Percentiles rank a stretch among this genome's conserved stretches.
Evolutionary conservation across 1,284 basidiomycete genomes (phyloP).

Genomic region (Boletellus deceptivus): DNA sequence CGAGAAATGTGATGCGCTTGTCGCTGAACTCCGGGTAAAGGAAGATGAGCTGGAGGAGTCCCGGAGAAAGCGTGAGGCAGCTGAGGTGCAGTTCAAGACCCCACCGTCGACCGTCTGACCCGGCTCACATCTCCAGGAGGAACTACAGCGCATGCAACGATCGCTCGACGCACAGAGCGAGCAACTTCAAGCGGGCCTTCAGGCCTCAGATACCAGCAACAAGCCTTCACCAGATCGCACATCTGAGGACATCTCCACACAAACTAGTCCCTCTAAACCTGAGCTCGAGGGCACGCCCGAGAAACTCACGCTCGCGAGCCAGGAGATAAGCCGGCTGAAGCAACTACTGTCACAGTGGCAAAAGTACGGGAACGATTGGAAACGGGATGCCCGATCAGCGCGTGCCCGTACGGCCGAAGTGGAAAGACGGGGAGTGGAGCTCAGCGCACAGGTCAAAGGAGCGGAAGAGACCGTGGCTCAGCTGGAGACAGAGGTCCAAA

Average conservation of each 20-base stretch:
- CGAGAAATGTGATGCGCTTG: slow-evolving; percentile 19
- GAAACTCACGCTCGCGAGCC: slow-evolving; percentile 18
- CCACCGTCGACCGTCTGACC: neutral
- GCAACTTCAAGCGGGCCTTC: slow-evolving; percentile 19
- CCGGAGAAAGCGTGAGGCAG: slow-evolving; percentile 14
- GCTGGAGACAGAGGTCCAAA: slow-evolving; percentile 17
- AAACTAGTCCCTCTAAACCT: slow-evolving; percentile 1
- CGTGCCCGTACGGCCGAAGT: slow-evolving; percentile 17
- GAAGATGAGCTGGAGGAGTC: slow-evolving; percentile 21
- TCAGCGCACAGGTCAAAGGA: slow-evolving; percentile 10
- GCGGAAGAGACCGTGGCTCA: slow-evolving; percentile 12
- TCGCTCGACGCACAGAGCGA: slow-evolving; percentile 20
- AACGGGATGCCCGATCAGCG: slow-evolving; percentile 22
- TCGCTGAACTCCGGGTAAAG: slow-evolving; percentile 19
- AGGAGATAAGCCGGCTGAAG: slow-evolving; percentile 22
- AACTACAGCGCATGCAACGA: slow-evolving; percentile 17
- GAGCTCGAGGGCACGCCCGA: slow-evolving; percentile 7
- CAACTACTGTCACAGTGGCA: slow-evolving; percentile 27
- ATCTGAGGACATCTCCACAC: slow-evolving; percentile 7
- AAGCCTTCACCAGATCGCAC: slow-evolving; percentile 3
- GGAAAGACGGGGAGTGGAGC: slow-evolving; percentile 10
- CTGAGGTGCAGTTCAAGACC: slow-evolving; percentile 21
- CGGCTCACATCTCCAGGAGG: slow-evolving; percentile 16
- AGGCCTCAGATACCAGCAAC: slow-evolving; percentile 6
- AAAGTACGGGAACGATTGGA: slow-evolving; percentile 28